phyloP scores from a whole-genome alignment of 73 alveolate genomes.

The Blepharisma japonicum region DNA sequence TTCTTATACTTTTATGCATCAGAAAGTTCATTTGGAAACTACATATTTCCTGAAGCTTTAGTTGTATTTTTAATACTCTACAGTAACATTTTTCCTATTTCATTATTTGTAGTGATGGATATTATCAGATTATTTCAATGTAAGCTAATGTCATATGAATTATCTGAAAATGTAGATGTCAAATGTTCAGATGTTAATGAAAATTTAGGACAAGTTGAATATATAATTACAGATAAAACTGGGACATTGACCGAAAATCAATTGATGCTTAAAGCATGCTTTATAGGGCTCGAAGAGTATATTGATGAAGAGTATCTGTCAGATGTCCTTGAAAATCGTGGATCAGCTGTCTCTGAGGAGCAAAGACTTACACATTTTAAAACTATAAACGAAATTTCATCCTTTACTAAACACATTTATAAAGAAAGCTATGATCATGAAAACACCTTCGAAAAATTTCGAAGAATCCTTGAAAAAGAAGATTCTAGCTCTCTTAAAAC shows the following conservation, averaged over 20 bases:
- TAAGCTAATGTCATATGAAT: neutral
- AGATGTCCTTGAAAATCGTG: no score
- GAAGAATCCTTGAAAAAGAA: neutral
- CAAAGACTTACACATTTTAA: no score
- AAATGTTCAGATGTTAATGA: slow-evolving; percentile 52
- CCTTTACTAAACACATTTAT: no score
- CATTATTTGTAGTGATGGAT: slow-evolving; percentile 45
- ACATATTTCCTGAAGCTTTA: neutral
- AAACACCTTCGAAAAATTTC: neutral
- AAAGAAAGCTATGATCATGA: no score
- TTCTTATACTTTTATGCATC: neutral
- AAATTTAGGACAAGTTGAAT: slow-evolving; percentile 72
- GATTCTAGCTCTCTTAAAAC: neutral
- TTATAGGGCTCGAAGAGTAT: slow-evolving; percentile 26
- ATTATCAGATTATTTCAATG: slow-evolving; percentile 34
- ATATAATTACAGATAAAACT: slow-evolving; percentile 64
- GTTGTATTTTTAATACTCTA: slow-evolving; percentile 50
- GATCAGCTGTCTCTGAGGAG: no score
- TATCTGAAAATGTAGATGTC: neutral
- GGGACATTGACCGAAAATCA: slow-evolving; percentile 69
- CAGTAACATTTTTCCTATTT: slow-evolving; percentile 46
- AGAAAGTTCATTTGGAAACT: neutral
- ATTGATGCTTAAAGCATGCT: slow-evolving; percentile 58
- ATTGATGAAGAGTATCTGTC: no score
- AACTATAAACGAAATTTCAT: no score